phyloP scores from a whole-genome alignment of 352 stramenopile species.

The Phytopythium ostracodes region DNA sequence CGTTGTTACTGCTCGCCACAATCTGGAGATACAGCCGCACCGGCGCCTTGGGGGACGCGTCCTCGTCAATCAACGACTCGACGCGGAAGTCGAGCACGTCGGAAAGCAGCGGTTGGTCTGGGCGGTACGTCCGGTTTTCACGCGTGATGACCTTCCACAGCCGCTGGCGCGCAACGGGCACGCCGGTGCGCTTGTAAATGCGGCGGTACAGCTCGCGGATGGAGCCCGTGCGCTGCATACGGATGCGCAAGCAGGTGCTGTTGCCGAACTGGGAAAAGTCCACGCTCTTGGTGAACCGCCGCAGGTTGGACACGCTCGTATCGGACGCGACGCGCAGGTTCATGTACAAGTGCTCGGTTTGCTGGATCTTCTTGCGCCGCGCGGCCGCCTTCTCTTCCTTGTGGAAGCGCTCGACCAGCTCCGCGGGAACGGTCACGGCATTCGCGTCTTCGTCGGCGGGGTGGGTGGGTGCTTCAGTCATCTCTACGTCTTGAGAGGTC shows the following conservation, averaged over 20 bases:
- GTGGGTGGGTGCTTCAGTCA: slow-evolving; percentile 2
- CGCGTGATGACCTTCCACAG: slow-evolving; percentile 85
- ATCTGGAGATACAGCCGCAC: slow-evolving; percentile 80
- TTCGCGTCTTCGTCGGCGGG: slow-evolving; percentile 10
- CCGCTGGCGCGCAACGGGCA: slow-evolving; percentile 59
- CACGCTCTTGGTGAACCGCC: slow-evolving; percentile 66
- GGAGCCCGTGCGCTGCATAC: slow-evolving; percentile 52
- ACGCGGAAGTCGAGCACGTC: slow-evolving; percentile 40
- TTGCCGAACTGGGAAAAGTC: slow-evolving; percentile 82
- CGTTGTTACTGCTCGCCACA: not conserved
- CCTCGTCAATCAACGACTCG: slow-evolving; percentile 69
- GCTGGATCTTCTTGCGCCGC: slow-evolving; percentile 70
- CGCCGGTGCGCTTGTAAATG: slow-evolving; percentile 56
- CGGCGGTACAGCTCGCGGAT: slow-evolving; percentile 67
- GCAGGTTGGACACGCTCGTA: slow-evolving; percentile 53
- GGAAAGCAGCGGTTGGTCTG: slow-evolving; percentile 48
- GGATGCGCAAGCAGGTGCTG: slow-evolving; percentile 46
- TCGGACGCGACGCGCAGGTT: slow-evolving; percentile 76
- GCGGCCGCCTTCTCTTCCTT: slow-evolving; percentile 70
- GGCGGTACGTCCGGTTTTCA: slow-evolving; percentile 78
- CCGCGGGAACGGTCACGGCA: slow-evolving; percentile 44
- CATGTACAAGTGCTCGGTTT: slow-evolving; percentile 84
- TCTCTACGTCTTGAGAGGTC: slow-evolving; percentile 14
- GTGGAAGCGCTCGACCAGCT: slow-evolving; percentile 63
- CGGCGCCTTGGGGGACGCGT: slow-evolving; percentile 56